Conservation (phyloP, 345 rosid species). For the Brassica incana region DNA sequence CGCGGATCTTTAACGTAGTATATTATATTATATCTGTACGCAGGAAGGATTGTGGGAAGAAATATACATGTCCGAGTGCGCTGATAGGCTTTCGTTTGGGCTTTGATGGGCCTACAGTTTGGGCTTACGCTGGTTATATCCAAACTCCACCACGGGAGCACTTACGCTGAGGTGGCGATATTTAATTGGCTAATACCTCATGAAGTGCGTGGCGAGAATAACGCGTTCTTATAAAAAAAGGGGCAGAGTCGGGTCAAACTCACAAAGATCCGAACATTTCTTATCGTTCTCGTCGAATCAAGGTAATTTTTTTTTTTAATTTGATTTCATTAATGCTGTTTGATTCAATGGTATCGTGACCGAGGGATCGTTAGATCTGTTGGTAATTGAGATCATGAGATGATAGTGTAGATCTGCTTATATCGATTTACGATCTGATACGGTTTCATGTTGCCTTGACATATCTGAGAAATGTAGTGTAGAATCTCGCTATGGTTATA, state of each 20-base stretch:
- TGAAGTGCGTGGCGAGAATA: constrained; percentile 30
- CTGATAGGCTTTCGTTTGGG: constrained; percentile 2
- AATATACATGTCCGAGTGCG: background rate
- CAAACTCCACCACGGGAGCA: background rate
- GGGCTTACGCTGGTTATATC: background rate
- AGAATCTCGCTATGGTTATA: background rate
- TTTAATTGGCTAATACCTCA: background rate
- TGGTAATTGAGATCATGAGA: background rate
- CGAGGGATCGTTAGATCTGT: constrained; percentile 21
- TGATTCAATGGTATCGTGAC: background rate
- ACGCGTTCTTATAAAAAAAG: background rate
- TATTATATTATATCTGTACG: too few relatives aligned
- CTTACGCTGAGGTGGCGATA: constrained; percentile 13
- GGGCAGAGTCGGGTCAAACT: constrained; percentile 10
- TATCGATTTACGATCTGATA: constrained; percentile 13
- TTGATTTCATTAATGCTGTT: too few relatives aligned
- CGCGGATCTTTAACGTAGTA: too few relatives aligned
- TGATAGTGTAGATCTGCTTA: constrained; percentile 26
- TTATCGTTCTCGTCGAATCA: constrained; percentile 8
- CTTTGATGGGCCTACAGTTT: background rate
- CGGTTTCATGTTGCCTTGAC: background rate
- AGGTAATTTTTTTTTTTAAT: background rate
- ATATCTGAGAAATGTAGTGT: background rate
- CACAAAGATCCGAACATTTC: constrained; percentile 1
- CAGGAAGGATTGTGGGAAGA: background rate